These are phyloP conservation scores for Penicillium cosmopolitanum DNA, from an alignment of 495 filamentous ascomycete genomes.

Conservation along the genomic window DNA sequence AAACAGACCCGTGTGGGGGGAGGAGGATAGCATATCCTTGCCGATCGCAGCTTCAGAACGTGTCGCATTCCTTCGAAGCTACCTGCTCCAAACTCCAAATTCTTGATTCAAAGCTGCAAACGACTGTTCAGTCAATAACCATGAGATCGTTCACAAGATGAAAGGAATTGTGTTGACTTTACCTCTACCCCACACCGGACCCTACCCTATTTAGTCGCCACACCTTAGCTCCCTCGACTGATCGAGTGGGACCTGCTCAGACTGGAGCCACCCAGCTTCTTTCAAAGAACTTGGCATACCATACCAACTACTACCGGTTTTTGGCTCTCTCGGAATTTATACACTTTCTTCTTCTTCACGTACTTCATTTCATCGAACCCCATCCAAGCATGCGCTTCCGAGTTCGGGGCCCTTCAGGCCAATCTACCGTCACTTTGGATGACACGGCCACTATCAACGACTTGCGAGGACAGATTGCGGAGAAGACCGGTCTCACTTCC, in stretches of 20 bases:
- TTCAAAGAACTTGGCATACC: background rate
- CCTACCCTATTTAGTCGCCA: background rate
- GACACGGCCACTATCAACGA: constrained; percentile 68
- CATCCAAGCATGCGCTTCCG: constrained; percentile 59
- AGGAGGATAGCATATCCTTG: constrained; percentile 4
- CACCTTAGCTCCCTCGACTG: constrained; percentile 1
- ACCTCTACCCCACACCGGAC: background rate
- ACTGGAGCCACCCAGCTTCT: background rate
- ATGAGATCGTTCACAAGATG: background rate
- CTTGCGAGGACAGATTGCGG: constrained; percentile 58
- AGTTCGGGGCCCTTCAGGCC: constrained; percentile 64
- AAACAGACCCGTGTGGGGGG: constrained; percentile 3
- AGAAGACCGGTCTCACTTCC: constrained; percentile 50
- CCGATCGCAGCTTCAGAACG: constrained; percentile 14
- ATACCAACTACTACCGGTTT: too few species aligned
- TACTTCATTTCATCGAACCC: background rate
- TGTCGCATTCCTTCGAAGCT: constrained; percentile 1
- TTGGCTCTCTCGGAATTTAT: background rate
- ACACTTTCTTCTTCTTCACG: background rate
- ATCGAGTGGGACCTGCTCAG: constrained; percentile 8
- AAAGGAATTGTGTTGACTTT: background rate
- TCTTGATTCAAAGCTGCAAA: too few species aligned
- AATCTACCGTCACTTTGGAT: constrained; percentile 63
- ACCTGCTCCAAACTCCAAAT: background rate
- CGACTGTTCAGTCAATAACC: too few species aligned